Conservation (phyloP, 148 eudicot species). For the Cornus controversa region DNA sequence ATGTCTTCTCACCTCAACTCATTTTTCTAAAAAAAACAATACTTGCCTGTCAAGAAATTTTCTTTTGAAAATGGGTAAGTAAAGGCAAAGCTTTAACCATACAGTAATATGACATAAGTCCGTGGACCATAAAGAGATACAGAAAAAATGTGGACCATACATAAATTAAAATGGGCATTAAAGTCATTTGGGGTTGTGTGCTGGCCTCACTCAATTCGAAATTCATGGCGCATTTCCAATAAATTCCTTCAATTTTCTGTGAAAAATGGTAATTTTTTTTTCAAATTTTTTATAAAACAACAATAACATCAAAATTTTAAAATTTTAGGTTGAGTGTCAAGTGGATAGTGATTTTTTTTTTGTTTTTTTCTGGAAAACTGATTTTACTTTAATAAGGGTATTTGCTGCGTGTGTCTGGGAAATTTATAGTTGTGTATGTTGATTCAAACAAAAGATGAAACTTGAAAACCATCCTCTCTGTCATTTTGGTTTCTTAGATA, state of each 20-base stretch:
- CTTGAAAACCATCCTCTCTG: conserved; percentile 27
- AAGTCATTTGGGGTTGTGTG: not conserved
- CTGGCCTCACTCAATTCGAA: conserved; percentile 9
- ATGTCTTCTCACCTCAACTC: not conserved
- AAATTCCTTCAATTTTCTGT: conserved; percentile 12
- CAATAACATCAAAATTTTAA: not conserved
- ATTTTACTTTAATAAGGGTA: too few relatives aligned
- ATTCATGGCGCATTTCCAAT: conserved; percentile 13
- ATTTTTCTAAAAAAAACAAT: too few relatives aligned
- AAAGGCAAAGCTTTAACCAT: not conserved
- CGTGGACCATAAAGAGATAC: not conserved
- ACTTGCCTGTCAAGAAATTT: too few relatives aligned
- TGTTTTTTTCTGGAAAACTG: too few relatives aligned
- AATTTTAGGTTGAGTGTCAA: not conserved
- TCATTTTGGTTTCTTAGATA: conserved; percentile 17
- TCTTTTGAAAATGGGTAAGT: not conserved
- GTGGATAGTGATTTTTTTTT: not conserved
- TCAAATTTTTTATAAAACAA: not conserved
- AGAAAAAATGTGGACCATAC: not conserved
- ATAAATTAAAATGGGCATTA: not conserved
- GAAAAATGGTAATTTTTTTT: not conserved
- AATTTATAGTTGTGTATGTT: too few relatives aligned
- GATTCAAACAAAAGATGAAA: conserved; percentile 30
- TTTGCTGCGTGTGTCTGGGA: not conserved
- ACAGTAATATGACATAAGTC: not conserved